A percentile compares a stretch with the other conserved stretches of the same genome.
Evolutionary conservation across 306 rosid genomes (phyloP).

Genomic region (Alnus glutinosa): DNA sequence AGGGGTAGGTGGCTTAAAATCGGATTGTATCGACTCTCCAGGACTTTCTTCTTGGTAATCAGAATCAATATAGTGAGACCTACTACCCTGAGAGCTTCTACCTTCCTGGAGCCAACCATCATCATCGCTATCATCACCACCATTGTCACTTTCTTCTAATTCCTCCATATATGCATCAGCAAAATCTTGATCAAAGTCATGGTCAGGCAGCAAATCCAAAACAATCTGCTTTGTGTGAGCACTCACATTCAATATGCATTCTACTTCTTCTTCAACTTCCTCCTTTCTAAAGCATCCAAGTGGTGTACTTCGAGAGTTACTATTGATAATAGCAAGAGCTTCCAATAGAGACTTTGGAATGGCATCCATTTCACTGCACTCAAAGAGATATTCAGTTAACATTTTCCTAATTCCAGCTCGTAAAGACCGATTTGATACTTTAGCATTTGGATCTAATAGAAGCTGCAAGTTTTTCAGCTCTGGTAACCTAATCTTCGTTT

Average conservation of each 20-base stretch:
- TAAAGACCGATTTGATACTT: conserved; percentile 43
- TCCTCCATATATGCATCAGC: conserved; percentile 71
- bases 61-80: conserved; percentile 26
- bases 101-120: conserved; percentile 27
- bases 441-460: conserved; percentile 58
- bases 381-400: conserved; percentile 65
- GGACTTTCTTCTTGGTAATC: conserved; percentile 49
- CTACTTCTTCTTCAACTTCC: conserved; percentile 60
- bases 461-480: conserved; percentile 54
- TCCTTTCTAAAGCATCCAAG: conserved; percentile 31
- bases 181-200: conserved; percentile 58
- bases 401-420: conserved; percentile 48
- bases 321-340: conserved; percentile 49
- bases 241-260: conserved; percentile 64
- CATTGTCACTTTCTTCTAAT: conserved; percentile 62
- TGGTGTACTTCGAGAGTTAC: conserved; percentile 31
- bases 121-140: conserved; percentile 28
- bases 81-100: conserved; percentile 20
- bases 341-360: conserved; percentile 57
- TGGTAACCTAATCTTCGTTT: conserved; percentile 31
- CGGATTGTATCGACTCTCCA: conserved; percentile 53
- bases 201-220: conserved; percentile 54
- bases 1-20: conserved; percentile 23
- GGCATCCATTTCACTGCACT: conserved; percentile 66
- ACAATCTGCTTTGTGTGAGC: conserved; percentile 71